These are phyloP conservation scores for Ramaria sp. DNA, from an alignment of 768 basidiomycete genomes.

Conservation along the genomic window DNA sequence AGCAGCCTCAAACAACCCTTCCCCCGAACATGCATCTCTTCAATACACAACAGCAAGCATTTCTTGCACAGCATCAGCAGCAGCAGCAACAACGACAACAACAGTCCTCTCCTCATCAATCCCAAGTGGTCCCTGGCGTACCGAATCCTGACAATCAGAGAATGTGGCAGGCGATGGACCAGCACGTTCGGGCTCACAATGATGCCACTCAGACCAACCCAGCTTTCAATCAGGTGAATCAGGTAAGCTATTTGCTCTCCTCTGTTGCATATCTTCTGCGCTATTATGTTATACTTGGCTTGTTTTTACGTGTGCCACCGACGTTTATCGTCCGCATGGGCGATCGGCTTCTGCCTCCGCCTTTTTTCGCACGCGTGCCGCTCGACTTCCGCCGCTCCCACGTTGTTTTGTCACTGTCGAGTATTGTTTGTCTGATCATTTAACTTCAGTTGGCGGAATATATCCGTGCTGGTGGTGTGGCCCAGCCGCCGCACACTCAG, in stretches of 20 bases:
- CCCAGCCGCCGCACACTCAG: neutral
- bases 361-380: slow-evolving; percentile 4
- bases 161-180: slow-evolving; percentile 8
- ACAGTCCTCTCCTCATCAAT: slow-evolving; percentile 32
- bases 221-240: slow-evolving; percentile 5
- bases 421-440: neutral
- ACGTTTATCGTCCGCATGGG: neutral
- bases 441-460: slow-evolving; percentile 6
- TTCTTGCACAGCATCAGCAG: slow-evolving; percentile 30
- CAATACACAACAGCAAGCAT: neutral
- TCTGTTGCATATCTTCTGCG: neutral
- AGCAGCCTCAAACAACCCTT: slow-evolving; percentile 1
- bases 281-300: neutral
- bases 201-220: slow-evolving; percentile 5
- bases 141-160: slow-evolving; percentile 7
- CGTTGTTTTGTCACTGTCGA: neutral
- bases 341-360: neutral
- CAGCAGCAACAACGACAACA: slow-evolving; percentile 23
- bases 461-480: neutral
- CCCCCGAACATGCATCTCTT: slow-evolving; percentile 3
- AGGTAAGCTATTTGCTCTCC: neutral
- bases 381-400: neutral
- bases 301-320: neutral
- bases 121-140: slow-evolving; percentile 7
- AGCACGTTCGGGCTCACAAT: slow-evolving; percentile 5